phyloP scores from a whole-genome alignment of 768 basidiomycete genomes.

The Boletus fagicola region DNA sequence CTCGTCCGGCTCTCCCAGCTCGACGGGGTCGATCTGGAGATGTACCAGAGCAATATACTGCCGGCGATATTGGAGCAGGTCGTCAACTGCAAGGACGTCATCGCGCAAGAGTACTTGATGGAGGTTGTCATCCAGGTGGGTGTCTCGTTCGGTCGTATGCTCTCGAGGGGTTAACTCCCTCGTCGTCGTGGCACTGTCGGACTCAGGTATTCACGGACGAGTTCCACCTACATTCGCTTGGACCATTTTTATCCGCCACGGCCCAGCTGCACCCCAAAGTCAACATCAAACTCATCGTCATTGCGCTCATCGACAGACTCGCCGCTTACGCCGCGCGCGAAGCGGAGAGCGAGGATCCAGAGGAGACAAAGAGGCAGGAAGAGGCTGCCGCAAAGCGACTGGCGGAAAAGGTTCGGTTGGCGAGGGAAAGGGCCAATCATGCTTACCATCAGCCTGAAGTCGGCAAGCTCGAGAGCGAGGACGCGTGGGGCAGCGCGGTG shows the following conservation, averaged over 20 bases:
- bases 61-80: constrained; percentile 96
- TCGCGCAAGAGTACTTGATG: constrained; percentile 99
- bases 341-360: constrained; percentile 94
- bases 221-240: constrained; percentile 95
- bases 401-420: constrained; percentile 79
- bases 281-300: constrained; percentile 98
- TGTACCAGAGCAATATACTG: constrained; percentile 84
- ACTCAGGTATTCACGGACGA: constrained; percentile 94
- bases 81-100: constrained; percentile 97
- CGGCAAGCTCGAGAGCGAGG: constrained; percentile 20
- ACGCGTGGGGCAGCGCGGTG: constrained; percentile 26
- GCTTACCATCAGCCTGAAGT: constrained; percentile 42
- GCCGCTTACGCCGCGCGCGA: constrained; percentile 96
- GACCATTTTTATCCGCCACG: constrained; percentile 93
- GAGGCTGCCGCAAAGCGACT: constrained; percentile 88
- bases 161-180: not conserved
- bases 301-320: constrained; percentile 92
- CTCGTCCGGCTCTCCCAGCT: constrained; percentile 93
- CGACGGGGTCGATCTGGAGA: constrained; percentile 92
- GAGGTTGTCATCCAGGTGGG: constrained; percentile 97
- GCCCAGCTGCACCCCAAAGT: constrained; percentile 97
- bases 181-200: not conserved
- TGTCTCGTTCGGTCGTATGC: not conserved
- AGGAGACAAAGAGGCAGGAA: constrained; percentile 90
- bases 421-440: constrained; percentile 58